Evolutionary conservation across 73 alveolate genomes (phyloP), one percentile per base, ranked within the genome.

Genomic region (Symbiodinium natans): DNA sequence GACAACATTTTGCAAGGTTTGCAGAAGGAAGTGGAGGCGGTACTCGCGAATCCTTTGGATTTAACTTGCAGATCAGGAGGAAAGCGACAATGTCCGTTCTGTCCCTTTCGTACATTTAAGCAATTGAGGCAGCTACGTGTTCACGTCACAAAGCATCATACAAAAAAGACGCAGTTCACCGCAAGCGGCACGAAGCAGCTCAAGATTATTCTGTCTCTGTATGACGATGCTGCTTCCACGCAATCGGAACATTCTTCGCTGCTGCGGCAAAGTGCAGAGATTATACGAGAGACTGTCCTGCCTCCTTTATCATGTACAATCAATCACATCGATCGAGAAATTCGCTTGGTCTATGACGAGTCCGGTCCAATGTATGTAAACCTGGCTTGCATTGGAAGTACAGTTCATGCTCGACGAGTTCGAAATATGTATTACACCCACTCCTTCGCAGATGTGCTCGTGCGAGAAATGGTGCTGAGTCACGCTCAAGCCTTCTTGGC

Each of bases 101-200:
- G 94, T 41, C 94, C 94, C 17, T 86, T 86, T 34, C 52, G 94
- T 21, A 5, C 48, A 0, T 86, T 86, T 27, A 39, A 54, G 31
- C 10, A 77, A 9, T 0, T 34, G 23, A 8, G 9, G 15, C 59
- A 41, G 42, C 86, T 87, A 0, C 13, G 40, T 8, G 48, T 36
- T 31, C 95, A 88, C 23, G n/a, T 88, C 71, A 84, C 19, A 21
- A 36, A 77, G 43, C 27, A 63, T 27, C 95, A 40, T 27, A 88
- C 71, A 1, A 63, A 34, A 21, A 86, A 36, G 40, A 36, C 54
- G 25, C 95, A 88, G 39, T 88, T 15, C 31, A 39, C 42, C 34
- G 56, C 86, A 31, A 59, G 86, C 0, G 95, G 95, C 25, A 40
- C 85, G 21, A 88, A 88, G 43, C 86, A 88, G 41, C 3, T 88